Evolutionary conservation across 1,139 yeast species (phyloP).

Genomic region (Geotrichum reessii): DNA sequence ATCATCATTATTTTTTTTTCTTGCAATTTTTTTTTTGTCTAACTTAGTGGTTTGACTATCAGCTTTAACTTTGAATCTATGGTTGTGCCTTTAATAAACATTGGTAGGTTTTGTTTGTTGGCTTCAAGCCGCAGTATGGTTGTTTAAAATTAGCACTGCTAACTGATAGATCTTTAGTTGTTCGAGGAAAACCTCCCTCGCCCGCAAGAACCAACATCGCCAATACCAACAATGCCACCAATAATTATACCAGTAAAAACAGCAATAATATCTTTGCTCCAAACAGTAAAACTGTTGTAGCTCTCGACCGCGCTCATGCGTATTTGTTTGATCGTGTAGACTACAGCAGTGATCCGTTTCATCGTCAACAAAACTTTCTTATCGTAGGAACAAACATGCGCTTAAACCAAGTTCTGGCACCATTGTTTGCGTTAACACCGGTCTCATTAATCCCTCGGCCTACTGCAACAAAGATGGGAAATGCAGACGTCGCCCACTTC

Average conservation of each 20-base stretch:
- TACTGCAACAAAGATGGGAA: neutral
- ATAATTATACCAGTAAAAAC: no score
- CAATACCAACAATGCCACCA: neutral
- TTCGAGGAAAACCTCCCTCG: neutral
- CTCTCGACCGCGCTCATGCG: neutral
- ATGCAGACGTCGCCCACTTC: neutral
- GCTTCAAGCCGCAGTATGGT: neutral
- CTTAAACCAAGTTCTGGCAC: neutral
- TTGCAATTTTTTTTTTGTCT: neutral
- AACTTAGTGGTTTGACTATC: neutral
- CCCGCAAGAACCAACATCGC: neutral
- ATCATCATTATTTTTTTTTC: neutral
- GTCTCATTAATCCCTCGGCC: neutral
- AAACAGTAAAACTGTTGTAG: neutral
- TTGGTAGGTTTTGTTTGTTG: neutral
- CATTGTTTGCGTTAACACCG: neutral
- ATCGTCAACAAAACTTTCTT: neutral
- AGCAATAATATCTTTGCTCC: no score
- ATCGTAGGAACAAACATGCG: neutral
- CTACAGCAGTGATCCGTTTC: neutral
- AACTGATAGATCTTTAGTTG: neutral
- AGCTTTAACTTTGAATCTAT: neutral
- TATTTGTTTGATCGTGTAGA: neutral
- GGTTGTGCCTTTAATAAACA: neutral
- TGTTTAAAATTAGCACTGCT: neutral